Evolutionary conservation across 441 rosid genomes (phyloP).

Genomic region (Arabidopsis lyrata): DNA sequence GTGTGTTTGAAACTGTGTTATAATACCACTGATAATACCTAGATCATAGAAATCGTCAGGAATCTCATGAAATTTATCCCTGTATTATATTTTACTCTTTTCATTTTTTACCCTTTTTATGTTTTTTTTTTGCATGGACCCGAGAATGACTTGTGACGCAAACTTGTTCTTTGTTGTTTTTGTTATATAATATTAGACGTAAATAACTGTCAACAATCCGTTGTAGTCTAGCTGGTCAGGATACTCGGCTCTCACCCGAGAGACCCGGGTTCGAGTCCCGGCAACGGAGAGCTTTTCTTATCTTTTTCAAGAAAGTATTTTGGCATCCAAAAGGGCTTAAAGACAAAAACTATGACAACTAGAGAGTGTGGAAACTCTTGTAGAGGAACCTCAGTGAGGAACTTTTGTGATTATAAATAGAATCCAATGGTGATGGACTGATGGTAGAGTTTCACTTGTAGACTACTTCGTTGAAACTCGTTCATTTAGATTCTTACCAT

Average conservation of each 20-base stretch:
- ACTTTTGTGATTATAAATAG: not conserved
- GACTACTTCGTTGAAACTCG: not conserved
- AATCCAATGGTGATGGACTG: not conserved
- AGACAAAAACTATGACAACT: not conserved
- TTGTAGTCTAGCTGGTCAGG: constrained; percentile 99
- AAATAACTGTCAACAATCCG: constrained; percentile 43
- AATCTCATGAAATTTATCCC: constrained; percentile 11
- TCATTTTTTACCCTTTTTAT: not conserved
- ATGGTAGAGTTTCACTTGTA: not conserved
- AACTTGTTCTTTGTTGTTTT: not conserved
- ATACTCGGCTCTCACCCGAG: constrained; percentile 99
- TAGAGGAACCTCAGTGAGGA: not conserved
- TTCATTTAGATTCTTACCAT: not conserved
- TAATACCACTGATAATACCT: too few species aligned
- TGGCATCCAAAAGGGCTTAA: too few species aligned
- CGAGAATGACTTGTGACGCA: constrained; percentile 35
- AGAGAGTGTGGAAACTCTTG: not conserved
- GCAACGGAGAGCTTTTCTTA: constrained; percentile 59
- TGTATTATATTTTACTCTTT: not conserved
- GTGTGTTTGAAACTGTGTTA: constrained; percentile 5
- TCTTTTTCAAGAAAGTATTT: too few species aligned
- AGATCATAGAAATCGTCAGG: constrained; percentile 18
- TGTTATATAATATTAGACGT: too few species aligned
- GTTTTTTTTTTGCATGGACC: not conserved
- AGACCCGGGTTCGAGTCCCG: constrained; percentile 93